phyloP scores from a whole-genome alignment of 768 basidiomycete genomes.

The Xerocomus brunneocitrinus region DNA sequence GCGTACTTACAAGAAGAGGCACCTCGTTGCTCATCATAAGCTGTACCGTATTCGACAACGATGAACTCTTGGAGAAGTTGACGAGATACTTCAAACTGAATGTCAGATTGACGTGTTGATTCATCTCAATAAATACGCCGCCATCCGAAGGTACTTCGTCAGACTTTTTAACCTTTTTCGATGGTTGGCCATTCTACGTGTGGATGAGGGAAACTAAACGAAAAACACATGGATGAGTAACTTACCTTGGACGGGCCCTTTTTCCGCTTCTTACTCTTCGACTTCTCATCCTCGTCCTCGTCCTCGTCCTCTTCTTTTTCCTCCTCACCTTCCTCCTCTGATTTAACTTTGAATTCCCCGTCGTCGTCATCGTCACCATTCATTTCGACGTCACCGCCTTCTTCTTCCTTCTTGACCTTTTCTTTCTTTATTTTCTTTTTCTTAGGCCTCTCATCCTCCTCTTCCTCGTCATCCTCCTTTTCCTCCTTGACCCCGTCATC shows the following conservation, averaged over 20 bases:
- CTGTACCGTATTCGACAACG: constrained; percentile 66
- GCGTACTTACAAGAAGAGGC: constrained; percentile 65
- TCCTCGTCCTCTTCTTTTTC: constrained; percentile 51
- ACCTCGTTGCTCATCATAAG: constrained; percentile 93
- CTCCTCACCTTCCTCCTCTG: constrained; percentile 46
- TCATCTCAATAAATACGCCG: constrained; percentile 79
- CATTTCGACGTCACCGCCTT: constrained; percentile 41
- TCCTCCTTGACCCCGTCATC: constrained; percentile 38
- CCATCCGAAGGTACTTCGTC: constrained; percentile 52
- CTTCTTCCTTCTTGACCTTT: constrained; percentile 38
- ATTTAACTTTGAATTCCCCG: constrained; percentile 38
- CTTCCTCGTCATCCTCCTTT: constrained; percentile 39
- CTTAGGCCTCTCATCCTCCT: constrained; percentile 22
- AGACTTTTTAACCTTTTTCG: constrained; percentile 57
- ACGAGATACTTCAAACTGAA: constrained; percentile 97
- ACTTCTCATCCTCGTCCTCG: constrained; percentile 48
- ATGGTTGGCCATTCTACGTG: constrained; percentile 34
- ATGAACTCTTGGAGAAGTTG: constrained; percentile 90
- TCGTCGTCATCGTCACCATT: constrained; percentile 52
- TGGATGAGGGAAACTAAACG: neutral
- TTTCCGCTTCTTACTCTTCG: constrained; percentile 66
- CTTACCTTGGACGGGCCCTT: constrained; percentile 49
- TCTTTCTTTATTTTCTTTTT: constrained; percentile 35
- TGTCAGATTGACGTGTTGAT: constrained; percentile 85
- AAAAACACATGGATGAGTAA: neutral